Evolutionary conservation across 2,329 filamentous ascomycete species (phyloP).

Genomic region (Beauveria brongniartii): DNA sequence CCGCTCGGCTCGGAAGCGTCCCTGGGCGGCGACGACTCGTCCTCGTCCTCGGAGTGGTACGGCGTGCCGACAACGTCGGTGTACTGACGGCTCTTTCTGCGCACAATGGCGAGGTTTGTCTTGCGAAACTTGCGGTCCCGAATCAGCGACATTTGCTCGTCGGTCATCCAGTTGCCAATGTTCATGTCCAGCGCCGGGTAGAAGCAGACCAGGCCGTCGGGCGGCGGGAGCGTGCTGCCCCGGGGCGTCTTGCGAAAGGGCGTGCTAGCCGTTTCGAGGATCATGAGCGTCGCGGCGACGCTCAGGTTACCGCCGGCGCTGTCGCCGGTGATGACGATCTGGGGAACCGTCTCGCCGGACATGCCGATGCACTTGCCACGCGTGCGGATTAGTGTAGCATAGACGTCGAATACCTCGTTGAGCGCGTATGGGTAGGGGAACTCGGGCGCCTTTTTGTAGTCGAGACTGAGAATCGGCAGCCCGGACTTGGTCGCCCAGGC

Average conservation of each 20-base stretch:
- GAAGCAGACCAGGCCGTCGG: slow-evolving; percentile 74
- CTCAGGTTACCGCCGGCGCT: slow-evolving; percentile 42
- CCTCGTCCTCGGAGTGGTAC: slow-evolving; percentile 70
- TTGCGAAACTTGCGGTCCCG: slow-evolving; percentile 71
- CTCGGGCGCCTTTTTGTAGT: slow-evolving; percentile 59
- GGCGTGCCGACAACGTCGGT: slow-evolving; percentile 76
- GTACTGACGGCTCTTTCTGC: slow-evolving; percentile 84
- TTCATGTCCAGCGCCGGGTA: slow-evolving; percentile 95
- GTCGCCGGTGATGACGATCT: slow-evolving; percentile 38
- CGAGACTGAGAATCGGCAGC: slow-evolving; percentile 80
- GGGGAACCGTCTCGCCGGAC: slow-evolving; percentile 29
- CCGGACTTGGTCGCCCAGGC: slow-evolving; percentile 87
- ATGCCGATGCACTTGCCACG: slow-evolving; percentile 36
- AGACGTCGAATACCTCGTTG: slow-evolving; percentile 43
- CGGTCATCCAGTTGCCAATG: slow-evolving; percentile 98
- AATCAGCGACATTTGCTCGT: slow-evolving; percentile 93
- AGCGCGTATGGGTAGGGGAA: slow-evolving; percentile 40
- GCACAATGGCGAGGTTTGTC: slow-evolving; percentile 70
- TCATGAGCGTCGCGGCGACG: slow-evolving; percentile 75
- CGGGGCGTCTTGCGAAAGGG: slow-evolving; percentile 22
- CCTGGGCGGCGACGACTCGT: slow-evolving; percentile 32
- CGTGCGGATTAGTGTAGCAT: slow-evolving; percentile 29
- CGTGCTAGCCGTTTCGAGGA: slow-evolving; percentile 63
- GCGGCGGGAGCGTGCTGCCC: slow-evolving; percentile 55
- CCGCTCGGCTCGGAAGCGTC: slow-evolving; percentile 14